These are phyloP conservation scores for Plasmodium knowlesi DNA, from an alignment of 169 alveolate species.

Conservation along the genomic window DNA sequence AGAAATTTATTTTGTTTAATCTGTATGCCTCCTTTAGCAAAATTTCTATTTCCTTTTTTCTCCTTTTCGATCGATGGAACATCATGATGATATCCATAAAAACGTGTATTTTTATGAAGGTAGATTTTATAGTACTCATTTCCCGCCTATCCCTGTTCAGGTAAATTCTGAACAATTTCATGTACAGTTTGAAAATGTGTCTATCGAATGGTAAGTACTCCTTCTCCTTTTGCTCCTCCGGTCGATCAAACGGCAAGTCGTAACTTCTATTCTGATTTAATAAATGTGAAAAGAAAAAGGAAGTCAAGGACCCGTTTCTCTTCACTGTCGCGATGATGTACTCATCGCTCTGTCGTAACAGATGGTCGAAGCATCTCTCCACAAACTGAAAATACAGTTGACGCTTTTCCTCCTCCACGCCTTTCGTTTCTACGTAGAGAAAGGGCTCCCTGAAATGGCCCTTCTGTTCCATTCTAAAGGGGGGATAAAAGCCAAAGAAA, in stretches of 20 bases:
- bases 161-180: conserved; percentile 29
- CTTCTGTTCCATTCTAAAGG: conserved; percentile 7
- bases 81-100: conserved; percentile 66
- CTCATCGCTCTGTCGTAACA: conserved; percentile 42
- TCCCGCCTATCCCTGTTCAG: conserved; percentile 7
- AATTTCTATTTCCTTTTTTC: conserved; percentile 2
- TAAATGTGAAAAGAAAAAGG: conserved; percentile 61
- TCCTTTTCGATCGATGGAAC: conserved; percentile 4
- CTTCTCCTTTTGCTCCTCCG: background rate
- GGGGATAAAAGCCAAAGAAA: background rate
- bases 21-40: conserved; percentile 9
- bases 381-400: conserved; percentile 13
- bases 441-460: conserved; percentile 35
- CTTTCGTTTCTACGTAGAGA: conserved; percentile 2
- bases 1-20: conserved; percentile 2
- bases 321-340: conserved; percentile 47
- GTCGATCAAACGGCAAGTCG: conserved; percentile 6
- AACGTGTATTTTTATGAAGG: conserved; percentile 30
- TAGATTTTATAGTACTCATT: conserved; percentile 9
- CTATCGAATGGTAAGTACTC: background rate
- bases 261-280: conserved; percentile 7
- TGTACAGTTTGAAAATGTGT: conserved; percentile 30
- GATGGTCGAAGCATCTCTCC: conserved; percentile 30
- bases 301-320: conserved; percentile 22
- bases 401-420: conserved; percentile 4